Evolutionary conservation across 179 eudicot species (phyloP).

Genomic region (Camellia oleifera): DNA sequence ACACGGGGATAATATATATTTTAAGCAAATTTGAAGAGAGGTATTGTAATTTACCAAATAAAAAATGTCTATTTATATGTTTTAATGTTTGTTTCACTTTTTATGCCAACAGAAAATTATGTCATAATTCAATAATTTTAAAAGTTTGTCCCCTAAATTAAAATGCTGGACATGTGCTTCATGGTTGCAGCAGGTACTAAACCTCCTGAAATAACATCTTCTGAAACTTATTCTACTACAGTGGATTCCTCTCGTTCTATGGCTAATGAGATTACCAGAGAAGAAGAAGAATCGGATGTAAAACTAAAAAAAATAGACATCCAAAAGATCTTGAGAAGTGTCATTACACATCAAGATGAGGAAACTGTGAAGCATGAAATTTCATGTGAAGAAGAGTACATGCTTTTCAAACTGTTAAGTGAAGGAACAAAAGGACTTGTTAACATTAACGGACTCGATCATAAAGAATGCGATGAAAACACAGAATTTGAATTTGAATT

Average conservation of each 20-base stretch:
- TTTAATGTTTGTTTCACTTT: background rate
- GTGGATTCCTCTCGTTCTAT: background rate
- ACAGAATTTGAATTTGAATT: constrained; percentile 26
- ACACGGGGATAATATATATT: too few species aligned
- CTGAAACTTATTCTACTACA: background rate
- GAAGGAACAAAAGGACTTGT: background rate
- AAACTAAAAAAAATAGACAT: constrained; percentile 4
- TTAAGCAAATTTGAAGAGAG: too few species aligned
- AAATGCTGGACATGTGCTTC: too few species aligned
- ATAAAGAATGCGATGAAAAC: constrained; percentile 22
- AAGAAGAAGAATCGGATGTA: background rate
- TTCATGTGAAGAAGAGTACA: background rate
- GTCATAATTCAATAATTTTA: too few species aligned
- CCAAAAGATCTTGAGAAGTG: background rate
- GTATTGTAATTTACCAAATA: too few species aligned
- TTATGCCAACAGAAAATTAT: too few species aligned
- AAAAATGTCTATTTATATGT: background rate
- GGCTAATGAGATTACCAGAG: background rate
- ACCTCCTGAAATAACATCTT: background rate
- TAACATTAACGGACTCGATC: background rate
- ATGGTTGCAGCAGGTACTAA: too few species aligned
- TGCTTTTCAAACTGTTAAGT: background rate
- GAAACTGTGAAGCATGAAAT: background rate
- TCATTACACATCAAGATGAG: background rate
- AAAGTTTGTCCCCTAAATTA: too few species aligned